Evolutionary conservation across 2,329 filamentous ascomycete genomes (phyloP).

Genomic region (Fulvia fulva): DNA sequence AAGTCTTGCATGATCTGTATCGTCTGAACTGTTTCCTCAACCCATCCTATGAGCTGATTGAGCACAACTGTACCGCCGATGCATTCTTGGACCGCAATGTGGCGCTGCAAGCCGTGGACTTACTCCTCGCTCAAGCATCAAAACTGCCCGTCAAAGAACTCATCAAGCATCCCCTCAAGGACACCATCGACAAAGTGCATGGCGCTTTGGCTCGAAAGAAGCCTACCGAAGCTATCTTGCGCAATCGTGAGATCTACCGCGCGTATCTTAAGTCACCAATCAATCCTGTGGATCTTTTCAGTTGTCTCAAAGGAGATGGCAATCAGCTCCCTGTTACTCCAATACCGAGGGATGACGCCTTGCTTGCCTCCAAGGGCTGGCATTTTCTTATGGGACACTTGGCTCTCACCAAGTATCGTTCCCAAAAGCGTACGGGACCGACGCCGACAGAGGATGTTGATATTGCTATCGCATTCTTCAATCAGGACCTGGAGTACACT

Average conservation of each 20-base stretch:
- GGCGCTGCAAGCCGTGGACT: conserved; percentile 76
- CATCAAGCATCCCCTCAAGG: conserved; percentile 84
- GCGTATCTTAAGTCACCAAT: conserved; percentile 79
- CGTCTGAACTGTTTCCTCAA: conserved; percentile 61
- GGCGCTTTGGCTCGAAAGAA: conserved; percentile 75
- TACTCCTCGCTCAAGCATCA: conserved; percentile 74
- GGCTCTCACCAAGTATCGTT: conserved; percentile 78
- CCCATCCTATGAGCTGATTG: conserved; percentile 41
- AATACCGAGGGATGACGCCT: conserved; percentile 61
- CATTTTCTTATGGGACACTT: conserved; percentile 89
- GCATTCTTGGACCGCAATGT: conserved; percentile 75
- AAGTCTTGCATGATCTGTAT: conserved; percentile 79
- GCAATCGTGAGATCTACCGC: conserved; percentile 80
- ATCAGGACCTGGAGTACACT: conserved; percentile 78
- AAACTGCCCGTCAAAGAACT: conserved; percentile 87
- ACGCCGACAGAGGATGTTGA: conserved; percentile 80
- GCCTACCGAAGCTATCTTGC: conserved; percentile 72
- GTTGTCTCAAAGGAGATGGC: conserved; percentile 73
- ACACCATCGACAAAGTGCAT: conserved; percentile 89
- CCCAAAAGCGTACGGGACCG: conserved; percentile 67
- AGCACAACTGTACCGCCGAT: conserved; percentile 72
- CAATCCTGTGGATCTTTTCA: conserved; percentile 73
- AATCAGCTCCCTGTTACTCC: conserved; percentile 64
- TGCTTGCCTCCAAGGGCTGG: conserved; percentile 78
- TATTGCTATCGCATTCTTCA: conserved; percentile 73